Percentiles rank a stretch among this genome's conserved stretches.
These are phyloP conservation scores for Aspergillus hortae DNA, from an alignment of 2,329 filamentous ascomycete genomes.

Conservation along the genomic window DNA sequence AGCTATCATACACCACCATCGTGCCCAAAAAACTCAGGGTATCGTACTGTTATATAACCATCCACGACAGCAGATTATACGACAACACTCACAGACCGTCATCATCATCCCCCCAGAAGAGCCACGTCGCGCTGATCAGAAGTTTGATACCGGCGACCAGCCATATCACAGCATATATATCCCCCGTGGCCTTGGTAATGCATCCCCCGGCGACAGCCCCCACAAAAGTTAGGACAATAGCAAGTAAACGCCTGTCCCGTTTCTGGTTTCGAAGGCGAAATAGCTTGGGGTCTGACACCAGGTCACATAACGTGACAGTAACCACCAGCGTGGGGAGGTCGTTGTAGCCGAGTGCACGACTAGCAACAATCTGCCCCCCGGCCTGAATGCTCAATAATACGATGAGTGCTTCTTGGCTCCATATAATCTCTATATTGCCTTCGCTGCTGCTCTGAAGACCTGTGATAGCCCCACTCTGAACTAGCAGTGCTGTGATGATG, in stretches of 20 bases:
- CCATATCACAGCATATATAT: slow-evolving; percentile 23
- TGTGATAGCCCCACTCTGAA: slow-evolving; percentile 23
- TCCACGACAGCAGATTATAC: no score
- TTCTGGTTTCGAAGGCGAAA: slow-evolving; percentile 25
- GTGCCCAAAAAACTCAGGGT: no score
- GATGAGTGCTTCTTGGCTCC: slow-evolving; percentile 27
- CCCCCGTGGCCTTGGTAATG: slow-evolving; percentile 23
- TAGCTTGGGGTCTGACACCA: slow-evolving; percentile 27
- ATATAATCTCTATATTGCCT: slow-evolving; percentile 7
- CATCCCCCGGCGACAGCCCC: slow-evolving; percentile 27
- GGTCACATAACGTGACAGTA: slow-evolving; percentile 29
- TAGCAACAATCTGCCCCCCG: slow-evolving; percentile 29
- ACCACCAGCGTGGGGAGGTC: slow-evolving; percentile 34
- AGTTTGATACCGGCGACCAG: slow-evolving; percentile 23
- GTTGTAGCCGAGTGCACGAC: slow-evolving; percentile 24
- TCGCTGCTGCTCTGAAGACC: slow-evolving; percentile 7
- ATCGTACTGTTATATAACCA: no score
- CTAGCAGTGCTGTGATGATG: slow-evolving; percentile 23
- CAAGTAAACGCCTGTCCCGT: slow-evolving; percentile 24
- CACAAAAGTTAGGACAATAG: slow-evolving; percentile 23
- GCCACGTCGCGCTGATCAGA: slow-evolving; percentile 16
- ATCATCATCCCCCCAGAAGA: slow-evolving; percentile 15
- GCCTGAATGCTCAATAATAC: slow-evolving; percentile 29
- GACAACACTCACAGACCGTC: no score
- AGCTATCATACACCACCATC: no score